Evolutionary conservation across 108 stramenopile species (phyloP), one percentile per base, ranked within the genome.

Genomic region (Craspedostauros australis): DNA sequence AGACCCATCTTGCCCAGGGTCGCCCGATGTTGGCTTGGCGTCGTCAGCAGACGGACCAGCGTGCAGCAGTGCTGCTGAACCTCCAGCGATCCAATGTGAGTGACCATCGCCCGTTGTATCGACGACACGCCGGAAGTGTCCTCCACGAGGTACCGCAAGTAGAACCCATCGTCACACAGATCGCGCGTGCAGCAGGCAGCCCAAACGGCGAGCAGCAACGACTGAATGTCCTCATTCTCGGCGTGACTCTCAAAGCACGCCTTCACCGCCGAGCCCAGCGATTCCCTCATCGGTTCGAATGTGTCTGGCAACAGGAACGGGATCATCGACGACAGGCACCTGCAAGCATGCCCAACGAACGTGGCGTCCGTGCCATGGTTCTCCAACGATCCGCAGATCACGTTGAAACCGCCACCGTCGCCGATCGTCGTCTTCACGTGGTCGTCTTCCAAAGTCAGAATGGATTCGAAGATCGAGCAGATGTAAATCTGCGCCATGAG

Each of bases 151-250:
- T n/a, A n/a, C n/a, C n/a, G n/a, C n/a, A n/a, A n/a, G n/a, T n/a
- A n/a, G n/a, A n/a, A n/a, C n/a, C n/a, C n/a, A n/a, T n/a, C n/a
- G n/a, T n/a, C n/a, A n/a, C n/a, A n/a, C n/a, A n/a, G n/a, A 30
- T 64, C 63, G 11, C 18, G 33, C 26, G 28, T 27, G 30, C 63
- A 54, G 40, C 42, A 23, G 7, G 54, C 34, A 36, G 38, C 48
- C 4, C 54, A 20, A 16, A 34, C 54, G 18, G 54, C 63, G 36
- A 64, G 46, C 2, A 55, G 36, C 3, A 40, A 45, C 2, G 63
- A 30, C 27, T 54, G 54, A 8, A 39, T 42, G 15, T 55, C 63
- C 18, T 53, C 26, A 24, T 44, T 55, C 28, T 64, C 46, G 5
- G 55, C 5, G 39, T 64, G 63, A 26, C 6, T 25, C 41, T 64